Percentiles rank a stretch among this genome's conserved stretches.
Conservation (phyloP, 352 stramenopile species). For the Pythium plurisporium region DNA sequence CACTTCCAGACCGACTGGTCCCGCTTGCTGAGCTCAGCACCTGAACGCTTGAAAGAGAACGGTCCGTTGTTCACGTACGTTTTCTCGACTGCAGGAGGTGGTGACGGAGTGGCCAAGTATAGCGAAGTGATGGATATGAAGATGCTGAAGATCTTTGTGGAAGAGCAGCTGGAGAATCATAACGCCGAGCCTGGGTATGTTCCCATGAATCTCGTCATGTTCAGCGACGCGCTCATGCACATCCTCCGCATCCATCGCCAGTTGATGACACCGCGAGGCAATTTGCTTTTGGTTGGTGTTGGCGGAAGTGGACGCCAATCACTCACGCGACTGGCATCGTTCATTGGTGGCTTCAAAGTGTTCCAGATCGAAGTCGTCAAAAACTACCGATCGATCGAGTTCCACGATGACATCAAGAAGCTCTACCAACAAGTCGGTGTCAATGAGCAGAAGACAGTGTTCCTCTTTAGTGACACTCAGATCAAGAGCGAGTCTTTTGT, state of each 20-base stretch:
- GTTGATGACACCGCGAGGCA: constrained; percentile 88
- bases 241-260: constrained; percentile 87
- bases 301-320: constrained; percentile 93
- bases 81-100: constrained; percentile 38
- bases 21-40: constrained; percentile 44
- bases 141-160: constrained; percentile 82
- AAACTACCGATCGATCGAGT: constrained; percentile 86
- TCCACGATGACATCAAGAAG: constrained; percentile 92
- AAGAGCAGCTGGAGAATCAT: constrained; percentile 91
- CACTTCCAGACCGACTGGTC: constrained; percentile 81
- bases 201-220: constrained; percentile 94
- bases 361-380: constrained; percentile 91
- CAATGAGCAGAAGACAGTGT: constrained; percentile 67
- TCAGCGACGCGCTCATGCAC: constrained; percentile 90
- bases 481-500: constrained; percentile 94
- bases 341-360: constrained; percentile 90
- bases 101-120: constrained; percentile 46
- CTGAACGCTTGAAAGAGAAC: constrained; percentile 74
- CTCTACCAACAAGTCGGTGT: constrained; percentile 93
- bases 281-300: constrained; percentile 95
- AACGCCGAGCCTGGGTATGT: constrained; percentile 86
- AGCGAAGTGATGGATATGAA: constrained; percentile 85
- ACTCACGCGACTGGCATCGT: constrained; percentile 86
- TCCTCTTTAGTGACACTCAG: constrained; percentile 95
- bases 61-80: constrained; percentile 81